These are phyloP conservation scores for Phyllosticta citriasiana DNA, from an alignment of 2,329 filamentous ascomycete genomes.

Conservation along the genomic window DNA sequence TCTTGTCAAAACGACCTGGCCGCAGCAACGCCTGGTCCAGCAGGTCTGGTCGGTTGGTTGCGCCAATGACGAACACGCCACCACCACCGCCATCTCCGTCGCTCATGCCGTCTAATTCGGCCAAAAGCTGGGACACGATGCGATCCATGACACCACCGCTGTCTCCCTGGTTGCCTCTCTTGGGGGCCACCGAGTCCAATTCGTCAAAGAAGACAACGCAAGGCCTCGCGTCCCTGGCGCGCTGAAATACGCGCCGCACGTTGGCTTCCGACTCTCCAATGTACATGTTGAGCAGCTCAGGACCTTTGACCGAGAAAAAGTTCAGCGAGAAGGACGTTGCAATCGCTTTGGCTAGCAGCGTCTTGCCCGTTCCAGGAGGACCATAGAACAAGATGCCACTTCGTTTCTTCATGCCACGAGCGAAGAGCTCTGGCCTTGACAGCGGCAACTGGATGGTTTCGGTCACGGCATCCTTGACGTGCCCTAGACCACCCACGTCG, in stretches of 20 bases:
- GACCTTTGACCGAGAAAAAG: conserved; percentile 89
- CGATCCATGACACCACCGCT: conserved; percentile 97
- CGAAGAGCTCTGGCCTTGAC: conserved; percentile 84
- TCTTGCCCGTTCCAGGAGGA: conserved; percentile 85
- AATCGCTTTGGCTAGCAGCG: conserved; percentile 83
- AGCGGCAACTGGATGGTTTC: conserved; percentile 93
- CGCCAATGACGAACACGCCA: conserved; percentile 92
- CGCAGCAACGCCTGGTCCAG: conserved; percentile 82
- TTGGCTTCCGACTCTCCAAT: conserved; percentile 92
- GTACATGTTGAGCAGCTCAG: conserved; percentile 90
- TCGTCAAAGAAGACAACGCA: conserved; percentile 94
- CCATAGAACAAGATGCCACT: conserved; percentile 90
- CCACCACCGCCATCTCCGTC: conserved; percentile 68
- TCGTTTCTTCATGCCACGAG: conserved; percentile 96
- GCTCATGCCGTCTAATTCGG: conserved; percentile 96
- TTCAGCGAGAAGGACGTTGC: conserved; percentile 90
- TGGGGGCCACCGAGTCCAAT: conserved; percentile 85
- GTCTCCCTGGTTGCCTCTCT: conserved; percentile 93
- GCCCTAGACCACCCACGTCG: conserved; percentile 83
- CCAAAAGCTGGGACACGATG: conserved; percentile 88
- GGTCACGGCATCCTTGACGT: conserved; percentile 94
- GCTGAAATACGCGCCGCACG: conserved; percentile 78
- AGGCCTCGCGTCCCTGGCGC: conserved; percentile 73
- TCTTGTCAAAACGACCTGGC: conserved; percentile 92
- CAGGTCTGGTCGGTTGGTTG: conserved; percentile 88